Base-by-base conservation (phyloP, 2,329 filamentous ascomycete species). In the Conoideocrella luteorostrata region DNA sequence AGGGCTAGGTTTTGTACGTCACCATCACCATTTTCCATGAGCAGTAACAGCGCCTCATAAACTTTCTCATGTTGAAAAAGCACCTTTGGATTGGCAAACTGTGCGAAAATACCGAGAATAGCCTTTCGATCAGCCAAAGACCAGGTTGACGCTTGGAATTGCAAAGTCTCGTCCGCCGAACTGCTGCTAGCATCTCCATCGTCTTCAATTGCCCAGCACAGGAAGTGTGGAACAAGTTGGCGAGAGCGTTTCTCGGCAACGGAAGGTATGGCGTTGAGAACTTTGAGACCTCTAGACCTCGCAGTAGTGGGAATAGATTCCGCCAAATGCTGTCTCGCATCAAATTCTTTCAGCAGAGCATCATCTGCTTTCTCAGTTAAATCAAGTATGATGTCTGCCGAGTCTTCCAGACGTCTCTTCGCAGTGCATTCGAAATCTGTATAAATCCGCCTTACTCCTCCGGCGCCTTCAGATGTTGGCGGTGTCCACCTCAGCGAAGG, bases 401-500 rank as follows among this genome's bases (percentile, higher is more conserved):
- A 61, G 12, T 68, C 67, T 36, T 77, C 67, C 2, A 95, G 64
- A 23, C 71, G 74, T 26, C 72, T 71, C 28, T 91, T 60, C 52
- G 93, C 89, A 17, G 81, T 84, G 60, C 91, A 97, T 61, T 95
- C 84, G 52, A 95, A 98, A 52, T 93, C 81, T 1, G 82, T 88
- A 23, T 78, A 56, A 22, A 72, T 67, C 3, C 57, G 57, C 12
- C 61, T 66, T 21, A 56, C 56, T 3, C 64, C 51, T 21, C 60
- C 59, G 13, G 62, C 54, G 13, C 56, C 58, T n/a, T 64, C 61
- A 5, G 58, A 46, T 5, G 56, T 54, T 2, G 70, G 62, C 0
- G 72, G 70, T 2, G 68, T 69, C 71, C 76, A 79, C 38, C 71
- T 67, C 33, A 74, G 67, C 3, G 79, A 81, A 2, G 76, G 67